These are phyloP conservation scores for Kokia cookei DNA, from an alignment of 441 rosid species.

Conservation along the genomic window DNA sequence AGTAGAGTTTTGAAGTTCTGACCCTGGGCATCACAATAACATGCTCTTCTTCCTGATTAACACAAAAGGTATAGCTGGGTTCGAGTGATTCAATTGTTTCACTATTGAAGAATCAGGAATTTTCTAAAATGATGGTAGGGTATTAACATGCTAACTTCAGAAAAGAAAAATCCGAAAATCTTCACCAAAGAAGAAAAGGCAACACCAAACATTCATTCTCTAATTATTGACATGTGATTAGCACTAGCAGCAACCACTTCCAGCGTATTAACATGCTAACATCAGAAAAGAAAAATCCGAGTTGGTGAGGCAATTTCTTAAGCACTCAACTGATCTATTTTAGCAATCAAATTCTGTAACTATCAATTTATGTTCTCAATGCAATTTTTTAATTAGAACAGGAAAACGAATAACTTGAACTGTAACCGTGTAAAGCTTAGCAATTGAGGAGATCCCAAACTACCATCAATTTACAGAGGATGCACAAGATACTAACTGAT, in stretches of 20 bases:
- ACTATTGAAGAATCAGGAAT: neutral
- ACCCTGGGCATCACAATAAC: neutral
- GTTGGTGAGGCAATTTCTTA: neutral
- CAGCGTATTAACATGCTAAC: neutral
- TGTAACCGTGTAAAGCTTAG: neutral
- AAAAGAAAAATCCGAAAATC: neutral
- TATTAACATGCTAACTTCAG: too few relatives aligned
- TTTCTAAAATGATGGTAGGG: neutral
- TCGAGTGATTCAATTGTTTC: neutral
- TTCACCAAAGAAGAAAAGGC: neutral
- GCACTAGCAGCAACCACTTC: neutral
- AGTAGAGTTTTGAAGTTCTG: neutral
- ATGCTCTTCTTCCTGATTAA: neutral
- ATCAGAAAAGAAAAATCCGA: neutral
- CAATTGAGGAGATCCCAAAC: neutral
- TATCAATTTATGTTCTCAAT: neutral
- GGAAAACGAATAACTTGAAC: neutral
- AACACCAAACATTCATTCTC: neutral
- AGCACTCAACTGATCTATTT: neutral
- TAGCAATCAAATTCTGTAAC: neutral
- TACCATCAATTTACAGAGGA: neutral
- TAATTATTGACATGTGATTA: neutral
- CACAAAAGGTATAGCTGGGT: neutral
- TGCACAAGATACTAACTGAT: neutral
- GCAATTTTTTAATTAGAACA: neutral